Evolutionary conservation across 192 early-diverging fungal species (phyloP).

Genomic region (Backusella westeae): DNA sequence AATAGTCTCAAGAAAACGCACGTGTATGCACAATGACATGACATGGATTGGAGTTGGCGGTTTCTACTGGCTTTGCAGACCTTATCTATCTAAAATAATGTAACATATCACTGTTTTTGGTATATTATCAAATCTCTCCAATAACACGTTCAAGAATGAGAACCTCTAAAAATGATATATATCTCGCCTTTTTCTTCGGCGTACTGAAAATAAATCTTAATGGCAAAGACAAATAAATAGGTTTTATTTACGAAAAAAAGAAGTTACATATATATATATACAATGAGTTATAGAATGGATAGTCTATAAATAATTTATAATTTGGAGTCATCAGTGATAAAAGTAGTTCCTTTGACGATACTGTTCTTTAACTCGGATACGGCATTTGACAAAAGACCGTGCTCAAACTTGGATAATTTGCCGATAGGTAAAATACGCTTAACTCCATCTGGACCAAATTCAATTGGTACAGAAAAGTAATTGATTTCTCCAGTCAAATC

Average conservation of each 20-base stretch:
- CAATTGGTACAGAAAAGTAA: constrained; percentile 73
- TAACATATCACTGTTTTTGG: no score
- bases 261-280: not conserved
- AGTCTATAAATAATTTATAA: constrained; percentile 3
- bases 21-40: not conserved
- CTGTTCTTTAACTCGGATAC: constrained; percentile 84
- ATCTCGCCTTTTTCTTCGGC: no score
- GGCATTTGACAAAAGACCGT: constrained; percentile 71
- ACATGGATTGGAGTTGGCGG: not conserved
- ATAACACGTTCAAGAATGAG: not conserved
- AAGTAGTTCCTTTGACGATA: constrained; percentile 85
- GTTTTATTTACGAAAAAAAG: not conserved
- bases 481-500: constrained; percentile 56
- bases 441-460: constrained; percentile 77
- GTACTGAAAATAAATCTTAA: not conserved
- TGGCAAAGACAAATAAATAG: not conserved
- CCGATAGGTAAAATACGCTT: constrained; percentile 84
- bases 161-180: no score
- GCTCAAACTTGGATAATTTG: constrained; percentile 72
- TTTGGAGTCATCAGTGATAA: constrained; percentile 53
- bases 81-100: not conserved
- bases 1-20: not conserved
- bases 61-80: not conserved
- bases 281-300: not conserved
- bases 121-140: not conserved